A percentile compares a stretch with the other conserved stretches of the same genome.
Evolutionary conservation across 176 grass and related monocot genomes (phyloP).

Genomic region (Ananas comosus): DNA sequence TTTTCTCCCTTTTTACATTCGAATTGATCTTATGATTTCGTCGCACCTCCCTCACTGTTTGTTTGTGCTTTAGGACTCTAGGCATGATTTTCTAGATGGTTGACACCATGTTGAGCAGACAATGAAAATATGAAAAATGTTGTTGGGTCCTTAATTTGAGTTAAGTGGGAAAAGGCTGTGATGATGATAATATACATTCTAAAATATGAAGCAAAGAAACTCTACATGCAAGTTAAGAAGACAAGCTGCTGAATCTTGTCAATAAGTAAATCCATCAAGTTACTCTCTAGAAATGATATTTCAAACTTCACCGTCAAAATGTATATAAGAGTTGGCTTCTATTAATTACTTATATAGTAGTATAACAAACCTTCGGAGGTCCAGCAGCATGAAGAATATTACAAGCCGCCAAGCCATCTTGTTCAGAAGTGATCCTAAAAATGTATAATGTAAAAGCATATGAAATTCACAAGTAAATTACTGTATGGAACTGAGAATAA

Average conservation of each 20-base stretch:
- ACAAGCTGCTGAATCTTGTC: neutral
- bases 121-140: neutral
- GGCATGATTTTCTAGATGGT: neutral
- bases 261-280: neutral
- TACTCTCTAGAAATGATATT: neutral
- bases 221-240: neutral
- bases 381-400: conserved; percentile 75
- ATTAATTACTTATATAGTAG: neutral
- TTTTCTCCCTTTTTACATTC: too few species aligned
- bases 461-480: too few species aligned
- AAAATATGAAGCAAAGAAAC: too few species aligned
- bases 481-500: too few species aligned
- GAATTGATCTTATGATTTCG: neutral
- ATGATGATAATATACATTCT: neutral
- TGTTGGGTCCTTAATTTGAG: neutral
- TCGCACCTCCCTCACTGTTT: neutral
- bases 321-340: neutral
- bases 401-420: conserved; percentile 87
- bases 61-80: neutral
- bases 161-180: neutral
- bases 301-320: neutral
- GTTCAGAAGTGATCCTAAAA: conserved; percentile 60
- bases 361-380: conserved; percentile 57
- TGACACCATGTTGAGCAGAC: neutral
- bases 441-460: too few species aligned